Evolutionary conservation across 495 filamentous ascomycete genomes (phyloP).

Genomic region (Penicillium daleae): DNA sequence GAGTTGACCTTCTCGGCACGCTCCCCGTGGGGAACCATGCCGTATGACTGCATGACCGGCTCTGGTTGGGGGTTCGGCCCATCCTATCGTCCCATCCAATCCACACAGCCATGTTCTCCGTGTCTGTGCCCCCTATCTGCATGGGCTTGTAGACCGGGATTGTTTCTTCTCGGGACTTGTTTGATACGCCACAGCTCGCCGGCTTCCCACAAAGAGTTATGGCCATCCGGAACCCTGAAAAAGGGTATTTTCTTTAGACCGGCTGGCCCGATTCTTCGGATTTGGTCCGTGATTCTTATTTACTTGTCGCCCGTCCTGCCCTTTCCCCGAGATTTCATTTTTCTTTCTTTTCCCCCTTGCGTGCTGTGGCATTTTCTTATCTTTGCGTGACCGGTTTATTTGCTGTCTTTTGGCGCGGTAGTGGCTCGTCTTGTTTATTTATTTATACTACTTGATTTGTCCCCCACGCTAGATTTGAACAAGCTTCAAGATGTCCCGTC

Average conservation of each 20-base stretch:
- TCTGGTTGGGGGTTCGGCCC: constrained; percentile 11
- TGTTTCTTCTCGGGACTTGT: constrained; percentile 3
- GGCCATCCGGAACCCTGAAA: neutral
- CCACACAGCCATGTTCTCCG: neutral
- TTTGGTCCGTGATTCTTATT: neutral
- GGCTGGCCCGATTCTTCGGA: neutral
- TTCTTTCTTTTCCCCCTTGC: constrained; percentile 22
- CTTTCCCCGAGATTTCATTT: constrained; percentile 22
- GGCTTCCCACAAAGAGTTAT: constrained; percentile 15
- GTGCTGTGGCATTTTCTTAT: constrained; percentile 21
- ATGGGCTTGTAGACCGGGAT: constrained; percentile 1
- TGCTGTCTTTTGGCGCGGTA: neutral
- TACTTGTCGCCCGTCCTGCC: constrained; percentile 38
- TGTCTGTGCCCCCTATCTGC: neutral
- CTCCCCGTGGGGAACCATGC: constrained; percentile 12
- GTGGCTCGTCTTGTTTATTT: neutral
- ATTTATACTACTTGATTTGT: neutral
- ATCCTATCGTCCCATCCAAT: neutral
- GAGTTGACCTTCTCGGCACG: neutral
- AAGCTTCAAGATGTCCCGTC: constrained; percentile 30
- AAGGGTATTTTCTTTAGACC: neutral
- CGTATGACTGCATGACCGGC: neutral
- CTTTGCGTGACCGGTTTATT: neutral
- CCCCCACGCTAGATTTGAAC: neutral
- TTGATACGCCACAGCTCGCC: constrained; percentile 12